Evolutionary conservation across 352 stramenopile species (phyloP).

Genomic region (Peronospora destructor): DNA sequence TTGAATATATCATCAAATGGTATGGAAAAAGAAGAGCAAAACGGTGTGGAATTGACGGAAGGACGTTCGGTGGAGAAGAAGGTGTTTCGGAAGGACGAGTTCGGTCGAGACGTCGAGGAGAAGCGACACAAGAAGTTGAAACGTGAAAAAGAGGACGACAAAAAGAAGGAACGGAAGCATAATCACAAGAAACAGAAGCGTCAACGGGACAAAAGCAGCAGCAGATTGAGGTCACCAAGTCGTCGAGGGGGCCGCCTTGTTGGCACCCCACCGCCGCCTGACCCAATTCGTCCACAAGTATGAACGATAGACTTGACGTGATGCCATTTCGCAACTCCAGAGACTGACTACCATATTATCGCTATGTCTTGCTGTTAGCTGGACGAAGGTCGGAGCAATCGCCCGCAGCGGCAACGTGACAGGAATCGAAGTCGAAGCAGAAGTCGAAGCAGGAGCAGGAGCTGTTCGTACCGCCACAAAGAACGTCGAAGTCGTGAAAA

Average conservation of each 20-base stretch:
- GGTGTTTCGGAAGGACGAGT: constrained; percentile 63
- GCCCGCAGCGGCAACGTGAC: not conserved
- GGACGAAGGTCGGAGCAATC: constrained; percentile 31
- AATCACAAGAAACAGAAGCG: constrained; percentile 29
- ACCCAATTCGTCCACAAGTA: constrained; percentile 62
- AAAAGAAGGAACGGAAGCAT: constrained; percentile 22
- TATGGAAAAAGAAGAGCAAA: not conserved
- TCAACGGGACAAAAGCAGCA: constrained; percentile 11
- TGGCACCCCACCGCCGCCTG: constrained; percentile 45
- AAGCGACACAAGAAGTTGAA: constrained; percentile 21
- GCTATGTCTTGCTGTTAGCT: constrained; percentile 22
- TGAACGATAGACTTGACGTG: not conserved
- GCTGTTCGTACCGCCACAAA: constrained; percentile 2
- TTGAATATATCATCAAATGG: not conserved
- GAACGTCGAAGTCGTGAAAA: constrained; percentile 8
- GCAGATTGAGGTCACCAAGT: constrained; percentile 22
- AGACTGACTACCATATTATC: constrained; percentile 3
- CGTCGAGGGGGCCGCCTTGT: constrained; percentile 17
- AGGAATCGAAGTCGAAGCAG: constrained; percentile 22
- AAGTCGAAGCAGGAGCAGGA: not conserved
- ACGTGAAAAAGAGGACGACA: constrained; percentile 2
- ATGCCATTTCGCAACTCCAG: not conserved
- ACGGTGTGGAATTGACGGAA: not conserved
- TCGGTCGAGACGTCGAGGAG: constrained; percentile 55
- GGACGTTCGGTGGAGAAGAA: constrained; percentile 15